phyloP scores from a whole-genome alignment of 495 filamentous ascomycete species.

The Pseudoneurospora amorphoporcata region DNA sequence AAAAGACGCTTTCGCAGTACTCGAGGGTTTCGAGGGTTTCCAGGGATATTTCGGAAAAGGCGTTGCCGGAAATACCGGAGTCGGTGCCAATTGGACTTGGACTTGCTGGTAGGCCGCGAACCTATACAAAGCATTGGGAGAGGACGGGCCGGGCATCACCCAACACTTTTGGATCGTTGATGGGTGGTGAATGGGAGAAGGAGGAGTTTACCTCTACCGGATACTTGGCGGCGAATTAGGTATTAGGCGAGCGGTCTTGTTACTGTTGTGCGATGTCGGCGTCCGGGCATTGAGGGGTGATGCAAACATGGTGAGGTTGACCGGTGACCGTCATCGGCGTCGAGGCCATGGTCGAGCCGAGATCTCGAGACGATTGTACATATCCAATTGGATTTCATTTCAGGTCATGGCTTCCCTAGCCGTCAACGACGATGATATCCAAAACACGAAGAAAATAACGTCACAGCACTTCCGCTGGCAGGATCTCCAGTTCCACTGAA shows the following conservation, averaged over 20 bases:
- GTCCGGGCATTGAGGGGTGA: neutral
- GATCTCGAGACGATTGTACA: neutral
- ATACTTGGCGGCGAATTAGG: neutral
- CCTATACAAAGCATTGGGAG: neutral
- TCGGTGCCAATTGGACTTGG: neutral
- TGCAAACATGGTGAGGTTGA: neutral
- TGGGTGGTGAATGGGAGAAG: neutral
- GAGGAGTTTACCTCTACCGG: neutral
- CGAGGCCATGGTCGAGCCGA: neutral
- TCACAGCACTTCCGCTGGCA: neutral
- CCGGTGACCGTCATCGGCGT: neutral
- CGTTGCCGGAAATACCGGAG: neutral
- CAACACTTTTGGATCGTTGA: neutral
- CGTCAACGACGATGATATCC: neutral
- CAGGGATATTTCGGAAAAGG: neutral
- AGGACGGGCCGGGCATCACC: neutral
- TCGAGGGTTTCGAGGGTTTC: neutral
- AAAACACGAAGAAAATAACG: neutral
- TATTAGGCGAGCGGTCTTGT: neutral
- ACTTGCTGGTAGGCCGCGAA: neutral
- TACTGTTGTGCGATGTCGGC: neutral
- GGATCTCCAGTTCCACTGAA: neutral
- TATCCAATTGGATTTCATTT: neutral
- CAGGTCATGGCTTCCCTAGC: neutral
- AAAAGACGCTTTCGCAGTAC: slow-evolving; percentile 1